Percentiles rank a stretch among this genome's conserved stretches.
Conservation (phyloP, 2,329 filamentous ascomycete genomes). For the Claviceps spartinae region DNA sequence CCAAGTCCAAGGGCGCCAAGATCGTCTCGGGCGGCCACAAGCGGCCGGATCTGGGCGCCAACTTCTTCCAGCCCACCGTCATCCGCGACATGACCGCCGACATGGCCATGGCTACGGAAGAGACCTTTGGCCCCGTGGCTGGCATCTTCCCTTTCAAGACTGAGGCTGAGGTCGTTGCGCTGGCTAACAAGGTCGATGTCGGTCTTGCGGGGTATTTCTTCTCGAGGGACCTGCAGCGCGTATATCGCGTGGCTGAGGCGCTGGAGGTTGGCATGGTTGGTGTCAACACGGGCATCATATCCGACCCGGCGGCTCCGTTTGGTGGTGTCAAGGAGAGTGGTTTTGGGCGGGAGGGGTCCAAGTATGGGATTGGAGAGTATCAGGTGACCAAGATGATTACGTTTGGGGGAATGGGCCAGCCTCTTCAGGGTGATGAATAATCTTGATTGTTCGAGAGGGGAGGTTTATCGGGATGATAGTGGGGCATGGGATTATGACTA, state of each 20-base stretch:
- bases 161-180: conserved; percentile 72
- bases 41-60: conserved; percentile 59
- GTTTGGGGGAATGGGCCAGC: conserved; percentile 40
- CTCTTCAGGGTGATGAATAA: conserved; percentile 29
- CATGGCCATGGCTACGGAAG: conserved; percentile 75
- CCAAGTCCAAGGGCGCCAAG: conserved; percentile 61
- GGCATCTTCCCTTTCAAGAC: conserved; percentile 80
- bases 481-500: neutral
- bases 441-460: neutral
- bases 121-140: conserved; percentile 92
- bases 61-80: conserved; percentile 86
- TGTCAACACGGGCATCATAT: conserved; percentile 61
- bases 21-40: conserved; percentile 63
- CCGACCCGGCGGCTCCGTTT: conserved; percentile 48
- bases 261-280: conserved; percentile 82
- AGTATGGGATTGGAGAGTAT: conserved; percentile 68
- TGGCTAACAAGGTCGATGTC: conserved; percentile 73
- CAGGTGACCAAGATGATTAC: conserved; percentile 54
- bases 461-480: too few relatives aligned
- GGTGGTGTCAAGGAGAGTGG: conserved; percentile 75
- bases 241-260: conserved; percentile 49
- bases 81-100: conserved; percentile 73
- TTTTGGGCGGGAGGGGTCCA: conserved; percentile 65
- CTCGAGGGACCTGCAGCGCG: conserved; percentile 47
- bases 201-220: conserved; percentile 94